Percentiles rank a stretch among this genome's conserved stretches.
Conservation (phyloP, 1,284 basidiomycete genomes). For the Clitocybe nebularis region DNA sequence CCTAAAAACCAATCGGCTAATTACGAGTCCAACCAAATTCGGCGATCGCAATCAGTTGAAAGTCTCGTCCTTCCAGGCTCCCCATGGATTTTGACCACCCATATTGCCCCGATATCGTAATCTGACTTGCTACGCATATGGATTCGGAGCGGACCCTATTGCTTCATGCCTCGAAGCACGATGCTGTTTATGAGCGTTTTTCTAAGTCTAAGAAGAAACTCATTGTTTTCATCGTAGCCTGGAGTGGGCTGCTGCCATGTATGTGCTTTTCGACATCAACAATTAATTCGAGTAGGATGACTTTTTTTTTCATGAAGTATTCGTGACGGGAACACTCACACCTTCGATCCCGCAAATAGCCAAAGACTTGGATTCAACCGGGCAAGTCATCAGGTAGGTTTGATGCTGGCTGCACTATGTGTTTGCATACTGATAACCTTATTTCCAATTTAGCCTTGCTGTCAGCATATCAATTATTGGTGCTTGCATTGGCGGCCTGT, state of each 20-base stretch:
- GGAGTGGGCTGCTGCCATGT: constrained; percentile 46
- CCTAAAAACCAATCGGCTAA: no score
- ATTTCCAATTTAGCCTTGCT: constrained; percentile 21
- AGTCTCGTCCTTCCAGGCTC: no score
- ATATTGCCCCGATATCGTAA: no score
- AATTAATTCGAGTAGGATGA: not conserved
- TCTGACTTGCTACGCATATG: no score
- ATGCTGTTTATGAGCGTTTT: constrained; percentile 6
- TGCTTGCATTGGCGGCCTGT: constrained; percentile 25
- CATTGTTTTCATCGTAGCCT: constrained; percentile 29
- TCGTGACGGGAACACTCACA: constrained; percentile 65
- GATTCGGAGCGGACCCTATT: not conserved
- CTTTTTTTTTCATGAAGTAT: constrained; percentile 38
- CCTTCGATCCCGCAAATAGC: constrained; percentile 69
- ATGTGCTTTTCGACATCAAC: constrained; percentile 1
- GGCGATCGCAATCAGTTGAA: no score
- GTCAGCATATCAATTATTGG: constrained; percentile 31
- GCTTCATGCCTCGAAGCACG: not conserved
- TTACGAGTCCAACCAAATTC: no score
- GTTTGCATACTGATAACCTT: not conserved
- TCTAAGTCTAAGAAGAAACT: constrained; percentile 2
- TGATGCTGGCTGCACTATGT: constrained; percentile 18
- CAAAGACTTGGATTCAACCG: constrained; percentile 53
- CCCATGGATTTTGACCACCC: no score
- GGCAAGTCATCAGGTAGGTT: constrained; percentile 44